Percentiles rank a stretch among this genome's conserved stretches.
phyloP scores from a whole-genome alignment of 169 alveolate genomes.

The Plasmodium knowlesi region DNA sequence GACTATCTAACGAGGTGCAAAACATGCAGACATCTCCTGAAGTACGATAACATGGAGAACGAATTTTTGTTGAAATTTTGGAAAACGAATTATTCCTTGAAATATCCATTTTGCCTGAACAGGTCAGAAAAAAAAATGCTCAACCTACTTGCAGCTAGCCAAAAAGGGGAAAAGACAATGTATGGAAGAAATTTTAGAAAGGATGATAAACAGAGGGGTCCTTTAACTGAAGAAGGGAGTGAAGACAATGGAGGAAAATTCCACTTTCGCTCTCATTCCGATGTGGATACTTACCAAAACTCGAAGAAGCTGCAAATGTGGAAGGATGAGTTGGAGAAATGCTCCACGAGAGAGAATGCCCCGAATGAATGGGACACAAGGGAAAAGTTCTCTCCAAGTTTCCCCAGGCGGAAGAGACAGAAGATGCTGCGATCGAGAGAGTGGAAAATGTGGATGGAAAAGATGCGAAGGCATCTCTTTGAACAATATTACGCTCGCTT shows the following conservation, averaged over 20 bases:
- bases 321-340: not conserved
- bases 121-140: conserved; percentile 1
- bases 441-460: not conserved
- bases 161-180: not conserved
- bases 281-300: conserved; percentile 11
- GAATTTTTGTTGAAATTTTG: conserved; percentile 14
- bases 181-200: not conserved
- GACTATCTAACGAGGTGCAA: conserved; percentile 23
- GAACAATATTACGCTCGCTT: not conserved
- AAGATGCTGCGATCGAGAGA: not conserved
- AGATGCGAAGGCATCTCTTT: conserved; percentile 12
- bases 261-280: conserved; percentile 1
- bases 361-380: not conserved
- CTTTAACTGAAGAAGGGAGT: not conserved
- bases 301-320: not conserved
- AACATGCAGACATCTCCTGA: conserved; percentile 20
- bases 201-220: not conserved
- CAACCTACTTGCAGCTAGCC: not conserved
- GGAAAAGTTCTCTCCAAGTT: not conserved
- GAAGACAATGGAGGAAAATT: not conserved
- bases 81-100: not conserved
- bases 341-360: not conserved
- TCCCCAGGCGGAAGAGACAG: not conserved
- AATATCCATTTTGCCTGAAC: conserved; percentile 22
- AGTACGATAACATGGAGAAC: conserved; percentile 55